Conservation (phyloP, 2,329 filamentous ascomycete species). For the Aspergillus clavatus region DNA sequence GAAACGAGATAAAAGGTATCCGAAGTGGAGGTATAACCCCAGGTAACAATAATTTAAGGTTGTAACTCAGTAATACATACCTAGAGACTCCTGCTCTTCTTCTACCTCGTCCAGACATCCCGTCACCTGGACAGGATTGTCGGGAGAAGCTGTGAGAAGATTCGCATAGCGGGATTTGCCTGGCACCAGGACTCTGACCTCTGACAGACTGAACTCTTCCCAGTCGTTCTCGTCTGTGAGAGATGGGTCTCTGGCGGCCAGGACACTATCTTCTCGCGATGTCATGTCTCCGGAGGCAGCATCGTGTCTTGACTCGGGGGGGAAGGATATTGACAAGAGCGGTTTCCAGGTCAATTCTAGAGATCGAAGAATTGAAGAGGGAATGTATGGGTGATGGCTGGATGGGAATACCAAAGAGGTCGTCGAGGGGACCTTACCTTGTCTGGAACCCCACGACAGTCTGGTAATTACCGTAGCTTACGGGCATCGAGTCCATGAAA, state of each 20-base stretch:
- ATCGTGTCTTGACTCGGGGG: constrained; percentile 28
- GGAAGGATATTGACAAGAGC: neutral
- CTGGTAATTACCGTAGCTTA: constrained; percentile 1
- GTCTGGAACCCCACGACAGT: neutral
- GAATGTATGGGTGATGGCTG: neutral
- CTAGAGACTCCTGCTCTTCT: constrained; percentile 40
- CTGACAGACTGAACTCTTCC: constrained; percentile 54
- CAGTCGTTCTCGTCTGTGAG: constrained; percentile 52
- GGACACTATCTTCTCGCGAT: constrained; percentile 43
- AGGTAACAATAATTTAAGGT: neutral
- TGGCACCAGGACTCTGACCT: constrained; percentile 50
- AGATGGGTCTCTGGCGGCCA: constrained; percentile 41
- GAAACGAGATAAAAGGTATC: neutral
- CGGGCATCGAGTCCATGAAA: neutral
- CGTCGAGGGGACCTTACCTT: neutral
- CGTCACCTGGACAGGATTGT: constrained; percentile 52
- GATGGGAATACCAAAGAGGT: neutral
- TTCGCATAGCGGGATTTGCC: constrained; percentile 49
- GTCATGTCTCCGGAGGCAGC: constrained; percentile 38
- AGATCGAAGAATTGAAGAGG: neutral
- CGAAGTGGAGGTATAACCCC: neutral
- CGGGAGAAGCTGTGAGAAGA: constrained; percentile 51
- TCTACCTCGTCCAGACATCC: constrained; percentile 48
- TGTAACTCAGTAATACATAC: constrained; percentile 25
- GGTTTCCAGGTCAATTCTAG: neutral